Evolutionary conservation across 1,139 yeast species (phyloP).

Genomic region (Debaryomyces udenii): DNA sequence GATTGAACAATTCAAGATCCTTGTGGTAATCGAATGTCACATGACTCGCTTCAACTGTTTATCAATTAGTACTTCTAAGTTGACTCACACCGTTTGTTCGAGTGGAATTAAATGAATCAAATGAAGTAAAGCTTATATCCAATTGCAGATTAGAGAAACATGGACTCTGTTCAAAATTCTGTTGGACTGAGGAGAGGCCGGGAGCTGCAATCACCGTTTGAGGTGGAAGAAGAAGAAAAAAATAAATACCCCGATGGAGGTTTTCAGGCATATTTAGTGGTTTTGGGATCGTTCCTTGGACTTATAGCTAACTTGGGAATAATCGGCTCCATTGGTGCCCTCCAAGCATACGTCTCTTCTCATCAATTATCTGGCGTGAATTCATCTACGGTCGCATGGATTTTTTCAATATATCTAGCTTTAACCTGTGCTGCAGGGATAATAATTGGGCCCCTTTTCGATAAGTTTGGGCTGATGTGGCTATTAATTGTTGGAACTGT

Average conservation of each 20-base stretch:
- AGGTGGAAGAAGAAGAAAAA: not conserved
- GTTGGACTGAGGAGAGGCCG: too few species aligned
- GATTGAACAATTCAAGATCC: too few species aligned
- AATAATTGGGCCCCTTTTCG: constrained; percentile 47
- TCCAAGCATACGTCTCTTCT: constrained; percentile 59
- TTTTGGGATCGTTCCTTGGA: constrained; percentile 65
- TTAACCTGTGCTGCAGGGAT: constrained; percentile 60
- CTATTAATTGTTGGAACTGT: constrained; percentile 47
- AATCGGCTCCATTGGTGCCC: constrained; percentile 63
- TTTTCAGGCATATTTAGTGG: constrained; percentile 55
- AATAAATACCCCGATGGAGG: constrained; percentile 29
- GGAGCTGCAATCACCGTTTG: too few species aligned
- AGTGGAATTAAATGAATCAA: too few species aligned
- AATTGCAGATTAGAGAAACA: too few species aligned
- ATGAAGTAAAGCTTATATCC: too few species aligned
- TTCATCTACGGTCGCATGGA: constrained; percentile 62
- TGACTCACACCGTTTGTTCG: too few species aligned
- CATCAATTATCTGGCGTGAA: constrained; percentile 51
- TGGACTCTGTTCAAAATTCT: too few species aligned
- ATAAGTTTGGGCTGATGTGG: constrained; percentile 48
- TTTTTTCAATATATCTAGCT: constrained; percentile 61
- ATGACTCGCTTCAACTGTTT: too few species aligned
- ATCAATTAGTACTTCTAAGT: too few species aligned
- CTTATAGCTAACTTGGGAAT: constrained; percentile 61
- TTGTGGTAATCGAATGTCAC: too few species aligned